Percentiles rank a stretch among this genome's conserved stretches.
Conservation (phyloP, 2,329 filamentous ascomycete species). For the Paraphaeosphaeria minitans region DNA sequence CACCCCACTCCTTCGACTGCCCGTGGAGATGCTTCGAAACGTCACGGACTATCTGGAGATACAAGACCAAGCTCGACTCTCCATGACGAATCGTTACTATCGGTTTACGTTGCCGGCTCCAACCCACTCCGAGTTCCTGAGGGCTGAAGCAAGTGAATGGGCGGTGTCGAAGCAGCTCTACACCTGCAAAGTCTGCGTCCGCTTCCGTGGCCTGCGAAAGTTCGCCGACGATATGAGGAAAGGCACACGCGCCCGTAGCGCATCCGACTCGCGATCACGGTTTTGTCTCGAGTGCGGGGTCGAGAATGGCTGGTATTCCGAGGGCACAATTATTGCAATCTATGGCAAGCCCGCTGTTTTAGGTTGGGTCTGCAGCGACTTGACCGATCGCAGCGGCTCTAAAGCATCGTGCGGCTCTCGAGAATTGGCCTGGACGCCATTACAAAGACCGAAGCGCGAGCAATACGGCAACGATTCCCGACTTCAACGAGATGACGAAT, state of each 20-base stretch:
- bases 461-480: slow-evolving; percentile 2
- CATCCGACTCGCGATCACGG: slow-evolving; percentile 27
- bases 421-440: slow-evolving; percentile 13
- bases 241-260: slow-evolving; percentile 30
- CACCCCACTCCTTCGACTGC: slow-evolving; percentile 27
- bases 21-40: slow-evolving; percentile 31
- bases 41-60: slow-evolving; percentile 30
- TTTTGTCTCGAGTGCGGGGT: slow-evolving; percentile 37
- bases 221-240: slow-evolving; percentile 40
- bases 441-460: not conserved
- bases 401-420: slow-evolving; percentile 22
- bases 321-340: slow-evolving; percentile 27
- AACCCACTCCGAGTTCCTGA: slow-evolving; percentile 25
- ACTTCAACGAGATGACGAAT: slow-evolving; percentile 19
- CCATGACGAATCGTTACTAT: slow-evolving; percentile 26
- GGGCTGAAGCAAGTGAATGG: slow-evolving; percentile 28
- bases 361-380: slow-evolving; percentile 22
- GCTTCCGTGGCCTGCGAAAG: slow-evolving; percentile 23
- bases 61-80: slow-evolving; percentile 24
- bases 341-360: slow-evolving; percentile 26
- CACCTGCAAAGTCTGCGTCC: slow-evolving; percentile 29
- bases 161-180: slow-evolving; percentile 26
- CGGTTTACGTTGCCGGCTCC: slow-evolving; percentile 24
- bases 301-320: slow-evolving; percentile 22
- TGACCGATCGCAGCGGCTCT: slow-evolving; percentile 23